phyloP scores from a whole-genome alignment of 2,329 filamentous ascomycete genomes.

The Ramularia endophylla region DNA sequence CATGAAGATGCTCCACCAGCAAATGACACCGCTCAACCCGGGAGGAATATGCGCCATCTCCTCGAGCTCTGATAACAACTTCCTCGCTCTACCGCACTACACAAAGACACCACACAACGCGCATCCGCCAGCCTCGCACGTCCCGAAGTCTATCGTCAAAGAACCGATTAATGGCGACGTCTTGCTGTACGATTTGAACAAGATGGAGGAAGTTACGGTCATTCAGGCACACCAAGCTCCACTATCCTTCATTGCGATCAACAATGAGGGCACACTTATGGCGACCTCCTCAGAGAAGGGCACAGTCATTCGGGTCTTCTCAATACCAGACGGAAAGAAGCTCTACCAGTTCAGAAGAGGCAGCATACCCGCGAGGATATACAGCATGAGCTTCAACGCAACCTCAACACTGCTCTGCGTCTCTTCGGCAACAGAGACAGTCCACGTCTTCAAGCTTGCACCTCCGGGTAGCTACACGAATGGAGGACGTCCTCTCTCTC shows the following conservation, averaged over 20 bases:
- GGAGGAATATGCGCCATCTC: slow-evolving; percentile 82
- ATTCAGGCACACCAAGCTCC: slow-evolving; percentile 93
- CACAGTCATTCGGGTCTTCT: slow-evolving; percentile 95
- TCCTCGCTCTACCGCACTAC: slow-evolving; percentile 86
- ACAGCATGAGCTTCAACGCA: slow-evolving; percentile 98
- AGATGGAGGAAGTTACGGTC: slow-evolving; percentile 88
- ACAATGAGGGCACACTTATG: slow-evolving; percentile 83
- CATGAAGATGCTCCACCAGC: slow-evolving; percentile 90
- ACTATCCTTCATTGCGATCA: slow-evolving; percentile 82
- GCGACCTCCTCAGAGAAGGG: slow-evolving; percentile 96
- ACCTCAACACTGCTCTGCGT: slow-evolving; percentile 90
- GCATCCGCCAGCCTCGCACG: slow-evolving; percentile 63
- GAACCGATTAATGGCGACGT: slow-evolving; percentile 82
- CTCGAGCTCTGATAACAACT: slow-evolving; percentile 92
- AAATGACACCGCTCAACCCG: slow-evolving; percentile 89
- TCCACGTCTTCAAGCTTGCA: slow-evolving; percentile 86
- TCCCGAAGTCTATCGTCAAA: slow-evolving; percentile 65
- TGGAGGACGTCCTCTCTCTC: slow-evolving; percentile 17
- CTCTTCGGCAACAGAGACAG: slow-evolving; percentile 91
- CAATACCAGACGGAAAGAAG: slow-evolving; percentile 83
- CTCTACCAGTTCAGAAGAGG: slow-evolving; percentile 93
- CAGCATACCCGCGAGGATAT: slow-evolving; percentile 92
- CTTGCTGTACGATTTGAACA: slow-evolving; percentile 83
- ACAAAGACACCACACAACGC: slow-evolving; percentile 42
- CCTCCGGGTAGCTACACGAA: slow-evolving; percentile 34